A percentile compares a stretch with the other conserved stretches of the same genome.
phyloP scores from a whole-genome alignment of 352 stramenopile species.

The Pelagophyceae sp. region DNA sequence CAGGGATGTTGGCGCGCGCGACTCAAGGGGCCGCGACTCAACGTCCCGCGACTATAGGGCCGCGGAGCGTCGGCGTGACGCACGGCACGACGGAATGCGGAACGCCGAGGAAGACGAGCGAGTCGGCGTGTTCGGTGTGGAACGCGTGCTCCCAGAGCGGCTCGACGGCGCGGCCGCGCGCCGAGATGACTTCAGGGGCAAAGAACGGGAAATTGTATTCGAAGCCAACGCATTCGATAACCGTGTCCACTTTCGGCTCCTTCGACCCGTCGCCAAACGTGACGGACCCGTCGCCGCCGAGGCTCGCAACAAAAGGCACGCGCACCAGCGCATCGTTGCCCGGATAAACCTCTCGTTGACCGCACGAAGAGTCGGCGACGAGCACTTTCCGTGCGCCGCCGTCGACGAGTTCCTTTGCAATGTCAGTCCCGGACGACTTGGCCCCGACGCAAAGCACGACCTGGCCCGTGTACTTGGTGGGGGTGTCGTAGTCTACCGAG shows the following conservation, averaged over 20 bases:
- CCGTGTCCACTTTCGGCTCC: slow-evolving; percentile 34
- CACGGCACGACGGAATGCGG: slow-evolving; percentile 31
- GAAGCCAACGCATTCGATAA: slow-evolving; percentile 48
- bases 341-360: background rate
- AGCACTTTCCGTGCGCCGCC: slow-evolving; percentile 23
- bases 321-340: slow-evolving; percentile 23
- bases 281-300: slow-evolving; percentile 29
- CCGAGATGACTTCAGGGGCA: background rate
- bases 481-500: slow-evolving; percentile 33
- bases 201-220: slow-evolving; percentile 46
- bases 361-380: slow-evolving; percentile 22
- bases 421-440: slow-evolving; percentile 41
- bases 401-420: slow-evolving; percentile 38
- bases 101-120: slow-evolving; percentile 30
- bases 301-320: slow-evolving; percentile 21
- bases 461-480: slow-evolving; percentile 27
- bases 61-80: no score
- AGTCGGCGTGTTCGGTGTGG: slow-evolving; percentile 22
- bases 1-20: no score
- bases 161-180: slow-evolving; percentile 15
- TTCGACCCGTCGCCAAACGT: slow-evolving; percentile 33
- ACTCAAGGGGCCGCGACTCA: no score
- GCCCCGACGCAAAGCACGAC: slow-evolving; percentile 43
- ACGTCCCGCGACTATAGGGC: no score
- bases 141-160: slow-evolving; percentile 31